Percentiles rank a stretch among this genome's conserved stretches.
Conservation (phyloP, 495 filamentous ascomycete genomes). For the Xanthoparmelia taractica region DNA sequence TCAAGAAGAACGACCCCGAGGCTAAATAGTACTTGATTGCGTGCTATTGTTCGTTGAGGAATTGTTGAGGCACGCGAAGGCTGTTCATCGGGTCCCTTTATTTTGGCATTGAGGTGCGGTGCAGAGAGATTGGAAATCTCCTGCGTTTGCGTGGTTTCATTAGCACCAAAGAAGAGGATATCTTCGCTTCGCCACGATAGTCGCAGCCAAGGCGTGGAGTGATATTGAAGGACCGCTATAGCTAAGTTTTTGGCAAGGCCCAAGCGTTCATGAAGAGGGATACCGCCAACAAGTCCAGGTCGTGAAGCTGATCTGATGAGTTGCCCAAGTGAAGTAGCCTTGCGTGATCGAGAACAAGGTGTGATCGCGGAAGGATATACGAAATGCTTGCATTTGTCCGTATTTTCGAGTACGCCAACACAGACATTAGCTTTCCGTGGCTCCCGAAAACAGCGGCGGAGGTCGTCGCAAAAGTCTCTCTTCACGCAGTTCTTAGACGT, state of each 20-base stretch:
- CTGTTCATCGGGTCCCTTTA: constrained; percentile 14
- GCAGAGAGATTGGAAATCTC: constrained; percentile 15
- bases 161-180: constrained; percentile 28
- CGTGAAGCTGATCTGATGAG: constrained; percentile 16
- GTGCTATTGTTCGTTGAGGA: constrained; percentile 4
- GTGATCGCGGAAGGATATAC: constrained; percentile 23
- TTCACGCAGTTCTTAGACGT: constrained; percentile 15
- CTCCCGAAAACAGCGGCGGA: constrained; percentile 17
- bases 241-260: constrained; percentile 32
- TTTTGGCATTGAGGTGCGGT: constrained; percentile 29
- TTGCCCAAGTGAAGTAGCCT: constrained; percentile 20
- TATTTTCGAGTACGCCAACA: constrained; percentile 24
- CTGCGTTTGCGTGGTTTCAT: not conserved
- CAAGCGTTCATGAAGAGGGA: constrained; percentile 26
- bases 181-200: constrained; percentile 32
- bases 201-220: constrained; percentile 33
- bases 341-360: not conserved
- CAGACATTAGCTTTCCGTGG: constrained; percentile 15
- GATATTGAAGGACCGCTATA: constrained; percentile 33
- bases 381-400: constrained; percentile 21
- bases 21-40: constrained; percentile 28
- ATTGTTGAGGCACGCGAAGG: constrained; percentile 1
- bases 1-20: constrained; percentile 31
- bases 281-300: not conserved
- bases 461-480: constrained; percentile 26